A percentile compares a stretch with the other conserved stretches of the same genome.
Evolutionary conservation across 2,329 filamentous ascomycete species (phyloP).

Genomic region (Thermothelomyces thermophilus): DNA sequence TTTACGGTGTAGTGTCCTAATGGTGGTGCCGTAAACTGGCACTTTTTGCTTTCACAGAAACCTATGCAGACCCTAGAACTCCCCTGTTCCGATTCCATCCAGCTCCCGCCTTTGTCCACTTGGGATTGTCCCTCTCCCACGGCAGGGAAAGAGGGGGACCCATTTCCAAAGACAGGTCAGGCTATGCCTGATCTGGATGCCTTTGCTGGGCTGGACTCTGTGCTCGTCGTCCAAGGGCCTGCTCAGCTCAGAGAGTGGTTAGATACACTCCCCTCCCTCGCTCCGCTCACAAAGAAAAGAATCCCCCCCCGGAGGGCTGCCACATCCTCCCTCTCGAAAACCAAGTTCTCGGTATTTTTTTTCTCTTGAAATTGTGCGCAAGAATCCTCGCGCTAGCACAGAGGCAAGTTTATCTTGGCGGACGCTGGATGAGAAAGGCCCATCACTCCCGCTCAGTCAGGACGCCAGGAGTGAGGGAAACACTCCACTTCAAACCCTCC

Average conservation of each 20-base stretch:
- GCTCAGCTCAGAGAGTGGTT: background rate
- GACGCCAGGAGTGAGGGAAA: background rate
- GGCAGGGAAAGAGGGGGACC: conserved; percentile 8
- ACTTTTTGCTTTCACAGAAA: too few species aligned
- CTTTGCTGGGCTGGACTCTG: conserved; percentile 11
- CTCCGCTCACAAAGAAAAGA: background rate
- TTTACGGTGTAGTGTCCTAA: too few species aligned
- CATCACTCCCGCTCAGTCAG: too few species aligned
- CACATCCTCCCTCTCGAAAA: too few species aligned
- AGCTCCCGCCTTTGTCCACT: background rate
- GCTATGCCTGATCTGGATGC: conserved; percentile 21
- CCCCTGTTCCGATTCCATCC: background rate
- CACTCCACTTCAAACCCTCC: too few species aligned
- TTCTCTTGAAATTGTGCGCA: background rate
- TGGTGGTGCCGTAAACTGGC: background rate
- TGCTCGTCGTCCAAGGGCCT: background rate
- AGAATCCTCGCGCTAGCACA: conserved; percentile 4
- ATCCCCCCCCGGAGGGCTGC: background rate
- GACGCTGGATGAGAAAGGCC: background rate
- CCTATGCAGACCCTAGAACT: too few species aligned
- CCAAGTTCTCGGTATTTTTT: too few species aligned
- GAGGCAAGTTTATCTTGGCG: background rate
- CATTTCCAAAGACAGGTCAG: conserved; percentile 3
- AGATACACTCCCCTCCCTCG: conserved; percentile 9
- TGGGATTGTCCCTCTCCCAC: background rate